These are phyloP conservation scores for Crotalaria pallida DNA, from an alignment of 306 rosid species.

Conservation along the genomic window DNA sequence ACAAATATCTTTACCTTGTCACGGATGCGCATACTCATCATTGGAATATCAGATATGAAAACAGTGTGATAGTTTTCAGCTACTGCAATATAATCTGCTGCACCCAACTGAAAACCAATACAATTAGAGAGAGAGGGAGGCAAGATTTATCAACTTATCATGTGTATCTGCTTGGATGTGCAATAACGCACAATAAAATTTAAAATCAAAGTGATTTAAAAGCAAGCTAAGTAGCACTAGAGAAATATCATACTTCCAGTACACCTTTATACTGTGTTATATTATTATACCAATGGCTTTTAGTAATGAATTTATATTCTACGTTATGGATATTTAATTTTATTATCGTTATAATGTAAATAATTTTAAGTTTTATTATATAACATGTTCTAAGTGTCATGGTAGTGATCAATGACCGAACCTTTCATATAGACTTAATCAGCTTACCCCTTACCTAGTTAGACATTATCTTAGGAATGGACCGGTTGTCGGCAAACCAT, in stretches of 20 bases:
- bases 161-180: neutral
- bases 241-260: neutral
- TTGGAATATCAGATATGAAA: constrained; percentile 78
- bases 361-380: too few species aligned
- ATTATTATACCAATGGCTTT: too few species aligned
- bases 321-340: too few species aligned
- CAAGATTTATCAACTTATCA: neutral
- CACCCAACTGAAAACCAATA: constrained; percentile 69
- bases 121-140: constrained; percentile 3
- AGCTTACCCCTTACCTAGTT: too few species aligned
- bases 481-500: too few species aligned
- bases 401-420: too few species aligned
- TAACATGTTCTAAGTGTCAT: too few species aligned
- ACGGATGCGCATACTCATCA: constrained; percentile 89
- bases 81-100: constrained; percentile 96
- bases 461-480: too few species aligned
- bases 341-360: too few species aligned
- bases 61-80: constrained; percentile 90
- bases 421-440: too few species aligned
- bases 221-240: neutral
- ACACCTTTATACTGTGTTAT: too few species aligned
- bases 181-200: neutral
- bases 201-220: neutral
- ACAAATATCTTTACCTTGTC: constrained; percentile 54
- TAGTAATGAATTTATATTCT: too few species aligned